These are phyloP conservation scores for Cymodocea nodosa DNA, from an alignment of 116 monocot genomes.

Conservation along the genomic window DNA sequence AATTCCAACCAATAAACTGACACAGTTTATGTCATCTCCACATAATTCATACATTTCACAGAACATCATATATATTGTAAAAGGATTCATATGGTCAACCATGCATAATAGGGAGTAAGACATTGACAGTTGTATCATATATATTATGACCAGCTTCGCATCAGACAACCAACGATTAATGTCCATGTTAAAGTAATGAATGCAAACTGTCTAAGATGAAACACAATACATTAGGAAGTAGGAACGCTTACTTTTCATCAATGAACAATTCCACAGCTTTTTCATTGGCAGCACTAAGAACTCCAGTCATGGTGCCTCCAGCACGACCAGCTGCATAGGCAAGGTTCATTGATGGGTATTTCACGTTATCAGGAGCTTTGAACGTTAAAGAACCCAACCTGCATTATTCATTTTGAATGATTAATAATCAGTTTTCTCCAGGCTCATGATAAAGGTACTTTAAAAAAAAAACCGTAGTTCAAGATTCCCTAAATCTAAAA, in stretches of 20 bases:
- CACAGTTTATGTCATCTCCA: too few species aligned
- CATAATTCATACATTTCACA: too few species aligned
- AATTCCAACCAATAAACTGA: too few species aligned
- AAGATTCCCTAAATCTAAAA: too few species aligned
- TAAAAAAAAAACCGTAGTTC: too few species aligned
- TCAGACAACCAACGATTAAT: neutral
- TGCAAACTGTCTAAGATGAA: neutral
- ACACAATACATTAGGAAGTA: neutral
- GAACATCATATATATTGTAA: too few species aligned
- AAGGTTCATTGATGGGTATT: conserved; percentile 96
- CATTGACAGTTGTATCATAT: too few species aligned
- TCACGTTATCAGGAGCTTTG: conserved; percentile 87
- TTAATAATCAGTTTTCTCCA: neutral
- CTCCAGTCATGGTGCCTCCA: conserved; percentile 98
- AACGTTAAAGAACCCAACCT: conserved; percentile 93
- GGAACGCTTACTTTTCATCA: conserved; percentile 61
- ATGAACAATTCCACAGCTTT: conserved; percentile 97
- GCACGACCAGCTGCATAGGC: conserved; percentile 93
- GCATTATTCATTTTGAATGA: conserved; percentile 8
- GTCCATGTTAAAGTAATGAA: neutral
- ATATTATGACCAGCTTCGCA: too few species aligned
- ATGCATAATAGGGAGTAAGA: too few species aligned
- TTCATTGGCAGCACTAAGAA: conserved; percentile 97
- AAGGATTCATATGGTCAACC: neutral
- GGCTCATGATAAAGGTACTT: too few species aligned